Percentiles rank a stretch among this genome's conserved stretches.
phyloP scores from a whole-genome alignment of 2,329 filamentous ascomycete genomes.

The Sclerotinia trifoliorum region DNA sequence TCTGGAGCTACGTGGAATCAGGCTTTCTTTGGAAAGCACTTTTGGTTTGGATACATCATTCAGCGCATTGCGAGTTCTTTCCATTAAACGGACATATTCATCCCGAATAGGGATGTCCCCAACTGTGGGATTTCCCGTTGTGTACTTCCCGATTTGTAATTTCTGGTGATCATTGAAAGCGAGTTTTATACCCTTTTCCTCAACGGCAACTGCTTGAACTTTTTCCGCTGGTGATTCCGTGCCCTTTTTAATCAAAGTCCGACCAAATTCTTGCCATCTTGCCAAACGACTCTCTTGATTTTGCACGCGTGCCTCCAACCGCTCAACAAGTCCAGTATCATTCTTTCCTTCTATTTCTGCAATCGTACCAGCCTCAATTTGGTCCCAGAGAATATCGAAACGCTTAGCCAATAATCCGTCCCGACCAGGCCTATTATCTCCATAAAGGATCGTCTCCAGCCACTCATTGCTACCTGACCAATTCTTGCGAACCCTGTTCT shows the following conservation, averaged over 20 bases:
- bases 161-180: conserved; percentile 54
- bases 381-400: conserved; percentile 71
- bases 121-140: conserved; percentile 33
- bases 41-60: conserved; percentile 35
- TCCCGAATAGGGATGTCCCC: conserved; percentile 26
- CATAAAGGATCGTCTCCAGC: conserved; percentile 68
- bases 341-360: conserved; percentile 53
- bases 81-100: conserved; percentile 37
- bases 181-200: conserved; percentile 46
- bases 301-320: conserved; percentile 67
- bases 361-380: conserved; percentile 59
- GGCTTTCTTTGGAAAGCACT: neutral
- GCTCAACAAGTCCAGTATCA: conserved; percentile 58
- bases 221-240: conserved; percentile 34
- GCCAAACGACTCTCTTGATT: conserved; percentile 66
- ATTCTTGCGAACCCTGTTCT: conserved; percentile 64
- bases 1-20: neutral
- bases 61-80: conserved; percentile 37
- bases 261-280: conserved; percentile 70
- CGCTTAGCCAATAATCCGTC: conserved; percentile 64
- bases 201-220: neutral
- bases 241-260: conserved; percentile 34
- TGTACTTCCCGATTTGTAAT: conserved; percentile 46
- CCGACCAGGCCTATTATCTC: conserved; percentile 55
- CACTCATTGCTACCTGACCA: conserved; percentile 78